phyloP scores from a whole-genome alignment of 306 rosid species.

The Medicago lupulina region DNA sequence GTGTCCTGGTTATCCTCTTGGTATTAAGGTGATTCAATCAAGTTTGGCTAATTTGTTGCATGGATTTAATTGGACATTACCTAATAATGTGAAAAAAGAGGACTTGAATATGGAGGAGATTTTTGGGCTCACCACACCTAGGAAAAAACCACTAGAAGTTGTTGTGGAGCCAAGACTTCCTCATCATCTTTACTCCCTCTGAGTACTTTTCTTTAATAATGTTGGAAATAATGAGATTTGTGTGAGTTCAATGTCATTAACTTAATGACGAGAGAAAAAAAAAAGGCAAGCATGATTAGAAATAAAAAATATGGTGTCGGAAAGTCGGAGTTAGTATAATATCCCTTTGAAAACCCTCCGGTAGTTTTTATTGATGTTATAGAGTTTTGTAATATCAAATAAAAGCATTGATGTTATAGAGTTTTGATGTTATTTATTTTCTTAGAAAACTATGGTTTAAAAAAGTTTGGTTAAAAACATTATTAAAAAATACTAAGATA shows the following conservation, averaged over 20 bases:
- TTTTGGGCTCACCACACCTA: conserved; percentile 73
- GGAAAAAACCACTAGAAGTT: conserved; percentile 54
- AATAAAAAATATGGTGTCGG: not conserved
- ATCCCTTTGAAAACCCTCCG: too few species aligned
- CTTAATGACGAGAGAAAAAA: not conserved
- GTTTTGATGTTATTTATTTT: too few species aligned
- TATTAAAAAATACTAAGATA: too few species aligned
- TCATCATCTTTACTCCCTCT: conserved; percentile 52
- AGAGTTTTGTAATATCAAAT: too few species aligned
- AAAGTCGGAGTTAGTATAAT: not conserved
- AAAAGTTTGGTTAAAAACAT: too few species aligned
- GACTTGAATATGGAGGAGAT: conserved; percentile 75
- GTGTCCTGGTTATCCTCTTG: conserved; percentile 88
- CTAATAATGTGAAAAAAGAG: conserved; percentile 48
- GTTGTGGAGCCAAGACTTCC: conserved; percentile 69
- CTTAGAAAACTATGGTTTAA: too few species aligned
- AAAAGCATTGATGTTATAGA: too few species aligned
- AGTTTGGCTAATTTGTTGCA: conserved; percentile 83
- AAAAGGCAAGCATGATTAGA: not conserved
- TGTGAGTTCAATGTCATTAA: not conserved
- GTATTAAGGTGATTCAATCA: conserved; percentile 72
- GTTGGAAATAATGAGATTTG: not conserved
- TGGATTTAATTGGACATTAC: conserved; percentile 79
- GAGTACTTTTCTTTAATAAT: not conserved
- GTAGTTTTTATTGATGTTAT: too few species aligned